These are phyloP conservation scores for Nemania bipapillata DNA, from an alignment of 2,329 filamentous ascomycete species.

Conservation along the genomic window DNA sequence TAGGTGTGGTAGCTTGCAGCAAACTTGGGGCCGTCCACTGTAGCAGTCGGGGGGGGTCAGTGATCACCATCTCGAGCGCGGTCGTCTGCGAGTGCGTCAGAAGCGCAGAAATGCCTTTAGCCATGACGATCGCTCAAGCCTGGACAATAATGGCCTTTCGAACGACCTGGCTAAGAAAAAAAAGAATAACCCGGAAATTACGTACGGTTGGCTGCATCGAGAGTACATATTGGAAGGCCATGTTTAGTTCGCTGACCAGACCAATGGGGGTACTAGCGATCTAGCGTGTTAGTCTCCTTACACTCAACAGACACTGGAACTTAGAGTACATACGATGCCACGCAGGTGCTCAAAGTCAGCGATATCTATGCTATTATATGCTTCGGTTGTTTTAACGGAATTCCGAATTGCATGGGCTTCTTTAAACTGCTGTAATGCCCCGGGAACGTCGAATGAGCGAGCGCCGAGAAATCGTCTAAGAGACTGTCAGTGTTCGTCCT, in stretches of 20 bases:
- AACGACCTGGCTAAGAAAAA: neutral
- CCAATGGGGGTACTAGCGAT: slow-evolving; percentile 33
- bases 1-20: slow-evolving; percentile 14
- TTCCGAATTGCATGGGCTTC: slow-evolving; percentile 31
- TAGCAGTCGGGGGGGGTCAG: neutral
- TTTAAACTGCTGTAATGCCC: slow-evolving; percentile 25
- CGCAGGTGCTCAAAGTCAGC: slow-evolving; percentile 31
- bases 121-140: neutral
- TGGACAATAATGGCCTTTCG: neutral
- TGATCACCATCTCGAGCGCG: neutral
- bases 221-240: slow-evolving; percentile 29
- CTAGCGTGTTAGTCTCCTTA: neutral
- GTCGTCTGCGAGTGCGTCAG: neutral
- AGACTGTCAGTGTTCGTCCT: neutral
- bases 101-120: neutral
- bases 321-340: slow-evolving; percentile 18
- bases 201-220: slow-evolving; percentile 26
- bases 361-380: slow-evolving; percentile 30
- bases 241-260: slow-evolving; percentile 29
- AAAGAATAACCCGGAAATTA: neutral
- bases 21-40: slow-evolving; percentile 30
- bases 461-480: slow-evolving; percentile 25
- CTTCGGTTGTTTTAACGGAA: slow-evolving; percentile 16
- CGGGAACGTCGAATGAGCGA: slow-evolving; percentile 28
- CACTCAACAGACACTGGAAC: neutral